Conservation (phyloP, 805 yeast species). For the Vanderwaltozyma yarrowii region DNA sequence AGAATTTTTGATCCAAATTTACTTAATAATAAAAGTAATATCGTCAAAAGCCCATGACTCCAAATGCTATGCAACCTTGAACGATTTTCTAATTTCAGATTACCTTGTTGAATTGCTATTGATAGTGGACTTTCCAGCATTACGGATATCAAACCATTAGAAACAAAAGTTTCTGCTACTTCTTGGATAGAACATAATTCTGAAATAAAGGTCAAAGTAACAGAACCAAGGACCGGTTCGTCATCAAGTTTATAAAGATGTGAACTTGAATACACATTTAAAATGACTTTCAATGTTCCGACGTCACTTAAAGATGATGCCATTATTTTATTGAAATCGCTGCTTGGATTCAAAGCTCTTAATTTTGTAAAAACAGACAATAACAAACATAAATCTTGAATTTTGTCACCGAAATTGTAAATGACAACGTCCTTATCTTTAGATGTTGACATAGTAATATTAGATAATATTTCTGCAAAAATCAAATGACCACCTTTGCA, state of each 20-base stretch:
- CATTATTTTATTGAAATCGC: slow-evolving; percentile 38
- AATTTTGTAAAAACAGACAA: slow-evolving; percentile 55
- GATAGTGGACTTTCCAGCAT: slow-evolving; percentile 70
- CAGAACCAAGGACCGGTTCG: slow-evolving; percentile 63
- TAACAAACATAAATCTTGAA: slow-evolving; percentile 56
- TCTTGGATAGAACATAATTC: slow-evolving; percentile 53
- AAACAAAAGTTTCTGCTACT: slow-evolving; percentile 57
- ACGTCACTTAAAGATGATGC: slow-evolving; percentile 43
- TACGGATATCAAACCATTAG: slow-evolving; percentile 54
- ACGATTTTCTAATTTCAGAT: slow-evolving; percentile 39
- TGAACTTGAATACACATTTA: slow-evolving; percentile 59
- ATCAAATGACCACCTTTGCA: slow-evolving; percentile 56
- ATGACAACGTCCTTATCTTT: slow-evolving; percentile 16
- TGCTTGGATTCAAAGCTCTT: slow-evolving; percentile 38
- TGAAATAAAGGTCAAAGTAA: slow-evolving; percentile 55
- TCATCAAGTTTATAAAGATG: slow-evolving; percentile 49
- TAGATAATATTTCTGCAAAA: slow-evolving; percentile 48
- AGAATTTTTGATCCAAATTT: slow-evolving; percentile 53
- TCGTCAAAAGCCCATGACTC: slow-evolving; percentile 73
- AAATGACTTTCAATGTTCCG: slow-evolving; percentile 51
- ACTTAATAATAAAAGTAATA: slow-evolving; percentile 48
- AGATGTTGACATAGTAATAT: slow-evolving; percentile 33
- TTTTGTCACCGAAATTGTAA: slow-evolving; percentile 34
- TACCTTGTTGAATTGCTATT: slow-evolving; percentile 53
- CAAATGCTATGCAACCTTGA: slow-evolving; percentile 66